Evolutionary conservation across 23 red algal species (phyloP), one percentile per base, ranked within the genome.

Genomic region (Chondrus crispus): DNA sequence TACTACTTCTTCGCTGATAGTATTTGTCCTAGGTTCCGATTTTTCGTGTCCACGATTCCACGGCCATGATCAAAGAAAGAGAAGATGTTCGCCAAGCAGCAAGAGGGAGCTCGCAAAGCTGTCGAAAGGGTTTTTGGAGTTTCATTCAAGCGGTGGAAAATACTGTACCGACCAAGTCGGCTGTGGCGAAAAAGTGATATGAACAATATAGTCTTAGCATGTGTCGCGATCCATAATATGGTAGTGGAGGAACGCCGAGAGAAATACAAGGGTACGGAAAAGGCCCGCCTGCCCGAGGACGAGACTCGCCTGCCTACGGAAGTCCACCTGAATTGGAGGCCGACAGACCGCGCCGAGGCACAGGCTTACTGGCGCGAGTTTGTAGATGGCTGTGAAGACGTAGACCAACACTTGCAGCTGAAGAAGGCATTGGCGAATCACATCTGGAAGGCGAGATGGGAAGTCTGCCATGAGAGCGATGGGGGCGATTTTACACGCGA

Each of bases 121-220:
- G 57, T 85, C 3, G 81, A 85, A 69, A 66, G 81, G 37, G 40
- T 85, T 50, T 84, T 85, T 68, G 81, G 57, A 28, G 81, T 85
- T 18, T 42, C 46, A 24, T 2, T 68, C 0, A 40, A 18, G 16
- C 18, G 57, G 1, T 85, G 62, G 12, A 35, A 46, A 44, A 46
- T 89, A 51, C 20, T 76, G 16, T 22, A 38, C 19, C 14, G 19
- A 5, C 68, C 0, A 0, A 24, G 10, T 20, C 68, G 66, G 19
- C 83, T 78, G 43, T 60, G 71, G 68, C 28, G 24, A 8, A 28
- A 12, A n/a, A 0, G 5, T 52, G 46, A 10, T 16, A 70, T 77
- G 58, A 51, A 53, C 11, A 14, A 49, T 74, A 49, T 74, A 16
- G 58, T 71, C 16, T 26, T 19, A 41, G 81, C 81, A 14, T 69